Conservation (phyloP, 2,329 filamentous ascomycete species). For the Pestalotiopsis sp. region DNA sequence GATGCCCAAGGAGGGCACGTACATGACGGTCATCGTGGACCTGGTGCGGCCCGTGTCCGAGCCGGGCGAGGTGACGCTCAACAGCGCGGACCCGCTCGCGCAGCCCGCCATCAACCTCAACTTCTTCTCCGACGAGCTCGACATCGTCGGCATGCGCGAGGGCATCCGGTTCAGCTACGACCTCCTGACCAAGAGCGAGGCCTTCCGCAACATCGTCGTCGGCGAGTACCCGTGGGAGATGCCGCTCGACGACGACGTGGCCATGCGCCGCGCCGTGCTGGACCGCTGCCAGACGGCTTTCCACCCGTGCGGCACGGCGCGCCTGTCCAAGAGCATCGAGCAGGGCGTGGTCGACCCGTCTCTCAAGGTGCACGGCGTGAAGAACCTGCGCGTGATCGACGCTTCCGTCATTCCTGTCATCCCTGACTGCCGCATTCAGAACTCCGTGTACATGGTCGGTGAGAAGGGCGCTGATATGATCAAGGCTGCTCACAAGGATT, state of each 20-base stretch:
- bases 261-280: conserved; percentile 57
- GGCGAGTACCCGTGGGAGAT: conserved; percentile 63
- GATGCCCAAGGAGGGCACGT: conserved; percentile 43
- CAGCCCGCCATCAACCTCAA: conserved; percentile 63
- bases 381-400: conserved; percentile 51
- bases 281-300: conserved; percentile 63
- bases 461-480: conserved; percentile 40
- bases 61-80: conserved; percentile 57
- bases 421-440: conserved; percentile 49
- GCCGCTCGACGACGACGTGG: conserved; percentile 56
- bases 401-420: conserved; percentile 50
- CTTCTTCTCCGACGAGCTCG: conserved; percentile 58
- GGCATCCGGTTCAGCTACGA: conserved; percentile 60
- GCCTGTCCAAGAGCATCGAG: conserved; percentile 47
- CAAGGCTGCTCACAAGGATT: conserved; percentile 13
- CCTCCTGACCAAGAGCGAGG: conserved; percentile 57
- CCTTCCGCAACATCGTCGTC: conserved; percentile 55
- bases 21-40: conserved; percentile 59
- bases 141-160: conserved; percentile 60
- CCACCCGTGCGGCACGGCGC: conserved; percentile 53
- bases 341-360: conserved; percentile 50
- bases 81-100: conserved; percentile 57
- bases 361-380: conserved; percentile 52
- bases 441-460: conserved; percentile 51
- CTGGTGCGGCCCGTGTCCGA: conserved; percentile 43